Base-by-base conservation (phyloP, 2,329 filamentous ascomycete species). In the Whalleya microplaca region DNA sequence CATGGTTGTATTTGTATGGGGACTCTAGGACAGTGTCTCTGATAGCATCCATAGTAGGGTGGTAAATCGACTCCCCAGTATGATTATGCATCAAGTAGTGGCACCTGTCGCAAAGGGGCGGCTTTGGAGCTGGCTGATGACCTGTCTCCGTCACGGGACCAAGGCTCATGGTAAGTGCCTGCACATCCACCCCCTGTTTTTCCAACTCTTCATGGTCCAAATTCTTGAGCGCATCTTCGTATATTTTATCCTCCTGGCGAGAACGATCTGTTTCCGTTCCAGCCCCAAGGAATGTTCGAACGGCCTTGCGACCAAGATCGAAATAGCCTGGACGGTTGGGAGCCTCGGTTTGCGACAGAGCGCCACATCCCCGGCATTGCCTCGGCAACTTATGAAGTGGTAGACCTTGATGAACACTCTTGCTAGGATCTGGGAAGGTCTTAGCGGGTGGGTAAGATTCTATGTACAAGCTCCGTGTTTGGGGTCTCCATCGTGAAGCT, bases 1-100 rank as follows among this genome's bases (percentile, higher is more conserved):
- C 88, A 73, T 97, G 91, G 68, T 99, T 98, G 70, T 90, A 85
- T 71, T 90, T 90, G 75, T 96, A 88, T 0, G 93, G 93, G 1
- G 94, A 96, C 73, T 96, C 91, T 51, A 88, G 83, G 50, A 99
- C 89, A 16, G 92, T 96, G 61, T 92, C 88, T 63, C 87, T 86
- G 50, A 99, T 86, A 2, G 91, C 87, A 43, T 92, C 84, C 61
- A 97, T 82, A 1, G 88, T 88, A 0, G 95, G 95, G 69, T 96
- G 91, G 53, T 84, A 82, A 65, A 96, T 94, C 5, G 90, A 82
- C 16, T 83, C 76, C 7, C 89, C 90, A 16, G 81, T 78, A 58
- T 85, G 84, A 70, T 98, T 88, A 72, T 98, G 87, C 20, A 89
- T 73, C 21, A 99, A 80, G 32, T 86, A 82, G 71, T 97, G 92